Conservation (phyloP, 495 filamentous ascomycete species). For the Xanthoparmelia taractica region DNA sequence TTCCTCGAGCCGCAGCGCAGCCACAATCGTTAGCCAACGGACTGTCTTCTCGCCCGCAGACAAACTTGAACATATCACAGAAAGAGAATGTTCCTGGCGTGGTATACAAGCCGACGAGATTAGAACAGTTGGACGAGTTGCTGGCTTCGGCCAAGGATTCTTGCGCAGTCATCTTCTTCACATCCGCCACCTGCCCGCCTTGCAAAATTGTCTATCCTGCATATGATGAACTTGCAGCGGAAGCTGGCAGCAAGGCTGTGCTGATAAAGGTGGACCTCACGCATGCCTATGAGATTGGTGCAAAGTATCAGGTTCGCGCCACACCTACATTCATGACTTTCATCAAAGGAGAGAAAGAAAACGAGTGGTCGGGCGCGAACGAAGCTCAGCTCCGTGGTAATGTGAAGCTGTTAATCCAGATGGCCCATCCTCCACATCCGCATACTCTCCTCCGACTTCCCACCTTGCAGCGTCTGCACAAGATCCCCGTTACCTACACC, state of each 20-base stretch:
- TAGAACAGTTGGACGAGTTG: slow-evolving; percentile 52
- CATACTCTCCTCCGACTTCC: slow-evolving; percentile 65
- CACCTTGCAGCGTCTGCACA: slow-evolving; percentile 53
- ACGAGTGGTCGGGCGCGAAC: slow-evolving; percentile 75
- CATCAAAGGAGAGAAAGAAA: slow-evolving; percentile 63
- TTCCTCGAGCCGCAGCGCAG: slow-evolving; percentile 28
- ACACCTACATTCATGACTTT: slow-evolving; percentile 93
- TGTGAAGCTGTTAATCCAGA: slow-evolving; percentile 62
- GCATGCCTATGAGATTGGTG: slow-evolving; percentile 55
- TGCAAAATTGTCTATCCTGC: slow-evolving; percentile 78
- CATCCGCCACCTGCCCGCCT: slow-evolving; percentile 75
- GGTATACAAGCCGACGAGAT: slow-evolving; percentile 46
- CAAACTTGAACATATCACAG: slow-evolving; percentile 1
- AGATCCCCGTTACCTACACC: slow-evolving; percentile 61
- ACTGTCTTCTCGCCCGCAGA: slow-evolving; percentile 6
- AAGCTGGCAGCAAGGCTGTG: slow-evolving; percentile 58
- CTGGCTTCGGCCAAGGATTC: slow-evolving; percentile 51
- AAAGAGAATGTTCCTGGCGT: slow-evolving; percentile 24
- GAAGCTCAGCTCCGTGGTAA: slow-evolving; percentile 59
- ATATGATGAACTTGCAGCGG: slow-evolving; percentile 72
- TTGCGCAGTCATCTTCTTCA: slow-evolving; percentile 88
- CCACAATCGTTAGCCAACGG: slow-evolving; percentile 19
- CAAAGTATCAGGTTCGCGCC: slow-evolving; percentile 59
- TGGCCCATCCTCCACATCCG: slow-evolving; percentile 70
- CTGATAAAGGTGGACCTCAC: slow-evolving; percentile 82